Conservation (phyloP, 768 basidiomycete species). For the Paxillus rubicundulus region DNA sequence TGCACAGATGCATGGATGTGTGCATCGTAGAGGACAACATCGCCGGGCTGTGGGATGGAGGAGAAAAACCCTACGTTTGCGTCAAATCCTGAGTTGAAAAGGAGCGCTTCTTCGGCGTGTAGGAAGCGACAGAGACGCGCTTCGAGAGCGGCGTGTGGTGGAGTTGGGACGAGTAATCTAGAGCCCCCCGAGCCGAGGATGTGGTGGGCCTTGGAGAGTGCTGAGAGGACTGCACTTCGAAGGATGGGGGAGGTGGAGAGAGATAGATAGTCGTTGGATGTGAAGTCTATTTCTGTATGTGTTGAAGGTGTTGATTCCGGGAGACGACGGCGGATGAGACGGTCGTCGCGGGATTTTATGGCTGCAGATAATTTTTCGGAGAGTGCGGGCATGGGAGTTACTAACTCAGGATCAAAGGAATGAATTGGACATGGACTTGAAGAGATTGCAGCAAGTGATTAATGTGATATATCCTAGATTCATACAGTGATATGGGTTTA, state of each 20-base stretch:
- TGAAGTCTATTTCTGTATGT: constrained; percentile 54
- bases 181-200: constrained; percentile 89
- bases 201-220: constrained; percentile 47
- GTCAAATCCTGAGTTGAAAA: constrained; percentile 94
- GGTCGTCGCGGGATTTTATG: constrained; percentile 59
- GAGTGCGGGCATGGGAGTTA: constrained; percentile 29
- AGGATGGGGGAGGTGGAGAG: constrained; percentile 60
- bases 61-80: constrained; percentile 89
- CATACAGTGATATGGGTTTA: too few relatives aligned
- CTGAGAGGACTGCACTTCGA: constrained; percentile 54
- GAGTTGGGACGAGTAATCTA: constrained; percentile 67
- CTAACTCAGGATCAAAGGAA: not conserved
- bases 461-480: too few relatives aligned
- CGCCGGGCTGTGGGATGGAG: constrained; percentile 71
- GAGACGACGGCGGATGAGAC: constrained; percentile 68
- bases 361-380: constrained; percentile 46
- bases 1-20: constrained; percentile 90
- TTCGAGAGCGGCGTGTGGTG: constrained; percentile 66
- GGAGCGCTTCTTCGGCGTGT: constrained; percentile 57
- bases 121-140: constrained; percentile 65
- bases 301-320: constrained; percentile 50
- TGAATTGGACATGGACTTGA: not conserved
- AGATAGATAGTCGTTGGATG: constrained; percentile 93
- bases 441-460: too few relatives aligned
- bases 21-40: constrained; percentile 80